Conservation (phyloP, 129 eudicot species). For the Arctium lappa region DNA sequence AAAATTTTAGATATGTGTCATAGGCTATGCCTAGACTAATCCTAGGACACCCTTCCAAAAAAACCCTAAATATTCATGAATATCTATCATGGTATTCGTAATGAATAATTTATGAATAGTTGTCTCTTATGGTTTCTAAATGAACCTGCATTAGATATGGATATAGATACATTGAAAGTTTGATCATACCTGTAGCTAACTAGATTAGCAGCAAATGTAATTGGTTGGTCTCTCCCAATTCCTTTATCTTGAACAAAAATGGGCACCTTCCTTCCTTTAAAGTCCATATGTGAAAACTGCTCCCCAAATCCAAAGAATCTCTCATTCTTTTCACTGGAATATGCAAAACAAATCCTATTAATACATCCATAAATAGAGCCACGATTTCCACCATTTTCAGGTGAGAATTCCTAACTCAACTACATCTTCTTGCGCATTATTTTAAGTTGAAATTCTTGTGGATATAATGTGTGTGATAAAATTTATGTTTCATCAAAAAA, state of each 20-base stretch:
- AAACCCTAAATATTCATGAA: not conserved
- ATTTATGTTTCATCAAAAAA: not conserved
- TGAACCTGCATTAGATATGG: not conserved
- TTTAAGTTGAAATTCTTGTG: no score
- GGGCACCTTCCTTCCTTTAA: conserved; percentile 91
- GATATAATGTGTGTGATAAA: no score
- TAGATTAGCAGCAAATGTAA: no score
- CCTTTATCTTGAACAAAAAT: conserved; percentile 98
- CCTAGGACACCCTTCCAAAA: no score
- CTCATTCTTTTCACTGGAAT: conserved; percentile 80
- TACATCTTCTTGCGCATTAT: no score
- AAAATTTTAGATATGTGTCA: no score
- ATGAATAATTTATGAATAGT: not conserved
- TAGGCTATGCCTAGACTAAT: no score
- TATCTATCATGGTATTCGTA: not conserved
- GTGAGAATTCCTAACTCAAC: no score
- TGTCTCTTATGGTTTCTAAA: not conserved
- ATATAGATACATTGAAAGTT: not conserved
- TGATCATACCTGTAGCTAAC: no score
- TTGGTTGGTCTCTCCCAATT: conserved; percentile 97
- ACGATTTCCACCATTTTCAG: no score
- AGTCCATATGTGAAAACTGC: conserved; percentile 92
- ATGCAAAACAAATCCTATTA: conserved; percentile 71
- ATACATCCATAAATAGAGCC: conserved; percentile 21
- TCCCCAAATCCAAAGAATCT: conserved; percentile 94